These are phyloP conservation scores for Colletotrichum orbiculare DNA, from an alignment of 2,329 filamentous ascomycete species.

Conservation along the genomic window DNA sequence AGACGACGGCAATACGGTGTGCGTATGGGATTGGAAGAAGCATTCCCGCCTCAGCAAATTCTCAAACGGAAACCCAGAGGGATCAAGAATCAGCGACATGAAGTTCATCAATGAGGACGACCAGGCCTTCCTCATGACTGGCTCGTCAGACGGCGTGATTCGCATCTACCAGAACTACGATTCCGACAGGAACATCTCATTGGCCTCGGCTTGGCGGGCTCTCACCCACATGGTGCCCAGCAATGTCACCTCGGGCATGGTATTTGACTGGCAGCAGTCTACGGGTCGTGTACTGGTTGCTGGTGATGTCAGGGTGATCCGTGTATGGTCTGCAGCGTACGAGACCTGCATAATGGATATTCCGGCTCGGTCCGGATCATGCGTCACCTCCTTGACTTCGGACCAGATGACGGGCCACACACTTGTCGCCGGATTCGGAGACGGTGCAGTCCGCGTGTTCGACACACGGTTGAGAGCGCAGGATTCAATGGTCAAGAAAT, in stretches of 20 bases:
- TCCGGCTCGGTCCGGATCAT: conserved; percentile 91
- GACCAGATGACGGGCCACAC: conserved; percentile 98
- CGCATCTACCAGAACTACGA: conserved; percentile 96
- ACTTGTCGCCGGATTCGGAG: conserved; percentile 95
- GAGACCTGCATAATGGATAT: conserved; percentile 96
- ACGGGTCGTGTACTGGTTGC: conserved; percentile 94
- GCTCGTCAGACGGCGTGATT: conserved; percentile 93
- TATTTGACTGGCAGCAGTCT: conserved; percentile 99
- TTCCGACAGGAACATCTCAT: conserved; percentile 77
- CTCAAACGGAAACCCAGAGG: conserved; percentile 91
- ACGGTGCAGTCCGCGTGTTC: conserved; percentile 93
- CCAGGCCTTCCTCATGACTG: conserved; percentile 92
- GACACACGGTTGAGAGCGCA: conserved; percentile 87
- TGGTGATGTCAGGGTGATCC: conserved; percentile 93
- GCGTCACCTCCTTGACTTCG: conserved; percentile 94
- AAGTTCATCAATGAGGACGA: conserved; percentile 99
- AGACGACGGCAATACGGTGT: conserved; percentile 91
- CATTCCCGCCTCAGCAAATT: conserved; percentile 82
- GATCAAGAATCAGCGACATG: conserved; percentile 92
- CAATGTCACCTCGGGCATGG: conserved; percentile 93
- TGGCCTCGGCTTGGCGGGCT: conserved; percentile 92
- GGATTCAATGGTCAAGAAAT: conserved; percentile 94
- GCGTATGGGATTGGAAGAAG: conserved; percentile 93
- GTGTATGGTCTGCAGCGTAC: conserved; percentile 94
- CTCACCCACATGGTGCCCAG: conserved; percentile 93